Evolutionary conservation across 176 grass and related monocot species (phyloP).

Genomic region (Saccharum spontaneum): DNA sequence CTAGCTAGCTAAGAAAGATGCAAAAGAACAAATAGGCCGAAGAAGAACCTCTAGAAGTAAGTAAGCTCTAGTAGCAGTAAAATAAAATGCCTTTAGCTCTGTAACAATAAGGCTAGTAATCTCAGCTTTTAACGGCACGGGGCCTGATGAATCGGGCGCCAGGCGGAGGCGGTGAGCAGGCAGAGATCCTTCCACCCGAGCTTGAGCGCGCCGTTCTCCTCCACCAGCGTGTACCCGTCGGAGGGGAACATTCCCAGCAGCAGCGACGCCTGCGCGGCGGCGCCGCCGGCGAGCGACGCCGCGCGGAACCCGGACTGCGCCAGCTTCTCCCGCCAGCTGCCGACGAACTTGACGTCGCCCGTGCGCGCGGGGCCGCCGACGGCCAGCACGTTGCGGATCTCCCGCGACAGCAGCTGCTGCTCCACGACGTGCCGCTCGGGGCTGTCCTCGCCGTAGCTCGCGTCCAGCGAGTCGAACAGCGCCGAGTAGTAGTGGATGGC

Average conservation of each 20-base stretch:
- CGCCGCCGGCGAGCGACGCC: constrained; percentile 75
- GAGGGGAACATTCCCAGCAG: constrained; percentile 96
- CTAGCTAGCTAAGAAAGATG: too few relatives aligned
- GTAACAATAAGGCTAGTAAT: background rate
- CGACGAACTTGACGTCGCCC: constrained; percentile 65
- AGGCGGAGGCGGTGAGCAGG: constrained; percentile 87
- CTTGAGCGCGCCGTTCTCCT: constrained; percentile 84
- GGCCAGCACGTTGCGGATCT: constrained; percentile 96
- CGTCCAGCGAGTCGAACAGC: constrained; percentile 91
- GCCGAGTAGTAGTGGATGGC: constrained; percentile 99
- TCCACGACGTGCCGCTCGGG: constrained; percentile 84
- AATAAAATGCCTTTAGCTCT: background rate
- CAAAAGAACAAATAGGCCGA: too few relatives aligned
- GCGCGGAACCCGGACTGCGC: constrained; percentile 67
- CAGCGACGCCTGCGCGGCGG: constrained; percentile 67
- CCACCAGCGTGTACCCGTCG: constrained; percentile 85
- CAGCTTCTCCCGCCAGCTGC: constrained; percentile 87
- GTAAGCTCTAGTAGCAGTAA: too few relatives aligned
- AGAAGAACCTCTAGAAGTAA: too few relatives aligned
- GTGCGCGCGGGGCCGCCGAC: constrained; percentile 81
- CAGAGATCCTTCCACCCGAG: constrained; percentile 99
- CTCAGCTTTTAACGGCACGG: constrained; percentile 13
- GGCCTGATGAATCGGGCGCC: constrained; percentile 65
- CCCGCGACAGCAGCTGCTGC: constrained; percentile 88
- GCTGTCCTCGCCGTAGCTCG: constrained; percentile 94